Conservation (phyloP, 345 rosid species). For the Eucalyptus camaldulensis region DNA sequence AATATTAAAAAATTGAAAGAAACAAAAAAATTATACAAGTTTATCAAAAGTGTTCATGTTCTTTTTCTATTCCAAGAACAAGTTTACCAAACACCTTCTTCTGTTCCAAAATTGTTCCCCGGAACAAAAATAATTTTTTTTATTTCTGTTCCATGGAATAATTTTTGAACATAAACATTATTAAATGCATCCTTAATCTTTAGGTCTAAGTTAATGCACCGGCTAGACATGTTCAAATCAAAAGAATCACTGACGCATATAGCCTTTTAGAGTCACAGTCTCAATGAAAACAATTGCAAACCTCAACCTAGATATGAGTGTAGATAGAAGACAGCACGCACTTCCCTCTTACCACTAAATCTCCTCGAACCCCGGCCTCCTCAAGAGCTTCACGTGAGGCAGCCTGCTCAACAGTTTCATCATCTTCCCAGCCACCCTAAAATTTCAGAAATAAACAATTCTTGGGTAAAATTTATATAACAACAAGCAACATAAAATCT, state of each 20-base stretch:
- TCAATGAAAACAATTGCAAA: not conserved
- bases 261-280: not conserved
- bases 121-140: no score
- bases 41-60: no score
- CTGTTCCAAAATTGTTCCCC: no score
- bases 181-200: not conserved
- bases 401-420: constrained; percentile 53
- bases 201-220: not conserved
- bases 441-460: not conserved
- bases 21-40: no score
- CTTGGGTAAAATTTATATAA: not conserved
- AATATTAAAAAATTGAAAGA: no score
- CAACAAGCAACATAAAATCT: not conserved
- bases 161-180: no score
- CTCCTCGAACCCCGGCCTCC: constrained; percentile 47
- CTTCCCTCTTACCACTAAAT: constrained; percentile 20
- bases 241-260: not conserved
- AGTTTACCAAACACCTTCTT: no score
- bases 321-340: not conserved
- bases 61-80: no score
- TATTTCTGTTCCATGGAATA: no score
- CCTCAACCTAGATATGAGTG: not conserved
- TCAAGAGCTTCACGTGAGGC: constrained; percentile 44
- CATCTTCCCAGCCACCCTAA: constrained; percentile 58
- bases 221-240: not conserved